Percentiles rank a stretch among this genome's conserved stretches.
phyloP scores from a whole-genome alignment of 2,329 filamentous ascomycete genomes.

The Leptoxyphium fumago region DNA sequence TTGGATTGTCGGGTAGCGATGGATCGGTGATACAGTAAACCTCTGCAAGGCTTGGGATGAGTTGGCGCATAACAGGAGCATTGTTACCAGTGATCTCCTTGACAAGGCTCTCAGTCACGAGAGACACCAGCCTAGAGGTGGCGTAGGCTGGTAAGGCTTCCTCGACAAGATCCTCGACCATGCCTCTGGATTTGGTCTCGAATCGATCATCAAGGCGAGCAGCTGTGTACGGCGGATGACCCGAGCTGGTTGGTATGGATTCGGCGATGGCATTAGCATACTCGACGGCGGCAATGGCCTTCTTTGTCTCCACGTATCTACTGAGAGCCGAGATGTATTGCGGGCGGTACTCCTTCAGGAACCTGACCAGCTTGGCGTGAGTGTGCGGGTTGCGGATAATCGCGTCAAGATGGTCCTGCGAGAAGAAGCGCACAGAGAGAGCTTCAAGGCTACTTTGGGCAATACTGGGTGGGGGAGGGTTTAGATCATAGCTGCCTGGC shows the following conservation, averaged over 20 bases:
- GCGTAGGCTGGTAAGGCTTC: slow-evolving; percentile 29
- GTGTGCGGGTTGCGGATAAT: slow-evolving; percentile 25
- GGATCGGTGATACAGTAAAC: slow-evolving; percentile 33
- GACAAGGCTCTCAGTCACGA: slow-evolving; percentile 28
- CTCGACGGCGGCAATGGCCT: slow-evolving; percentile 28
- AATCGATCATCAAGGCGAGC: slow-evolving; percentile 25
- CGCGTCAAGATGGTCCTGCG: slow-evolving; percentile 26
- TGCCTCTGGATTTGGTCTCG: slow-evolving; percentile 17
- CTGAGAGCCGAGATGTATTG: slow-evolving; percentile 20
- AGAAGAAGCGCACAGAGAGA: slow-evolving; percentile 26
- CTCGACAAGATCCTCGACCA: slow-evolving; percentile 23
- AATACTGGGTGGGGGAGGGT: slow-evolving; percentile 23
- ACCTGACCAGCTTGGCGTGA: slow-evolving; percentile 22
- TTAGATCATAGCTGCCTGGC: slow-evolving; percentile 23
- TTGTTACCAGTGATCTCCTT: slow-evolving; percentile 30
- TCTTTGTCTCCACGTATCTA: slow-evolving; percentile 26
- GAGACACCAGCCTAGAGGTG: slow-evolving; percentile 24
- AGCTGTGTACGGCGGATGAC: slow-evolving; percentile 14
- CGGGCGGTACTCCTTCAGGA: slow-evolving; percentile 26
- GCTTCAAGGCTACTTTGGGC: slow-evolving; percentile 20
- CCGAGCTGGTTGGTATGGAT: slow-evolving; percentile 13
- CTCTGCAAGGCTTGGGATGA: slow-evolving; percentile 28
- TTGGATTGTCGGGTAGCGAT: slow-evolving; percentile 28
- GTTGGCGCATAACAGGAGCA: slow-evolving; percentile 24
- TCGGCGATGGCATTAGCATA: slow-evolving; percentile 31